Evolutionary conservation across 2,329 filamentous ascomycete species (phyloP).

Genomic region (Fusarium sp.): DNA sequence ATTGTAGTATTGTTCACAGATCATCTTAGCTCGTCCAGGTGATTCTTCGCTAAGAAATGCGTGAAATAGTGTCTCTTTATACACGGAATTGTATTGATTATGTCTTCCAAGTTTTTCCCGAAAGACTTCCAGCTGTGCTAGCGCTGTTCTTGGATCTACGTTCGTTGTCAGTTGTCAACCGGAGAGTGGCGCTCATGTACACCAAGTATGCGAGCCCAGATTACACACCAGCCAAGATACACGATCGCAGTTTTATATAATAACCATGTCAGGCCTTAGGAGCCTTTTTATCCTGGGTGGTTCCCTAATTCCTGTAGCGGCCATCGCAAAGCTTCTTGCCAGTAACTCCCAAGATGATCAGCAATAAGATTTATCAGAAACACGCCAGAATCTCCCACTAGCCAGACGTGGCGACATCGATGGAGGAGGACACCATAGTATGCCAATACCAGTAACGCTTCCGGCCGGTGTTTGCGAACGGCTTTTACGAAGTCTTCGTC

Average conservation of each 20-base stretch:
- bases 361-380: conserved; percentile 51
- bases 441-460: conserved; percentile 61
- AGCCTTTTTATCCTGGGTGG: conserved; percentile 43
- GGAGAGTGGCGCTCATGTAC: neutral
- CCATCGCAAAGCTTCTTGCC: conserved; percentile 52
- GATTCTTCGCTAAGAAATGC: neutral
- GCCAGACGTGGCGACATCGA: conserved; percentile 55
- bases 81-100: neutral
- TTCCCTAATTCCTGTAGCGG: conserved; percentile 49
- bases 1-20: neutral
- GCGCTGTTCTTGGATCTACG: neutral
- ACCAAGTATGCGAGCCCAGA: neutral
- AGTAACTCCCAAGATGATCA: conserved; percentile 51
- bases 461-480: conserved; percentile 53
- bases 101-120: neutral
- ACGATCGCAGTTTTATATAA: neutral
- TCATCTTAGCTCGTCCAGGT: neutral
- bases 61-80: neutral
- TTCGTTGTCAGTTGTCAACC: neutral
- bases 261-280: too few species aligned
- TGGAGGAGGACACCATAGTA: conserved; percentile 64
- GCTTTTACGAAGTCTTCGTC: conserved; percentile 52
- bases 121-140: neutral
- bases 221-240: neutral
- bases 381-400: conserved; percentile 53